phyloP scores from a whole-genome alignment of 192 early-diverging fungal species.

The Kappamyces sp. region DNA sequence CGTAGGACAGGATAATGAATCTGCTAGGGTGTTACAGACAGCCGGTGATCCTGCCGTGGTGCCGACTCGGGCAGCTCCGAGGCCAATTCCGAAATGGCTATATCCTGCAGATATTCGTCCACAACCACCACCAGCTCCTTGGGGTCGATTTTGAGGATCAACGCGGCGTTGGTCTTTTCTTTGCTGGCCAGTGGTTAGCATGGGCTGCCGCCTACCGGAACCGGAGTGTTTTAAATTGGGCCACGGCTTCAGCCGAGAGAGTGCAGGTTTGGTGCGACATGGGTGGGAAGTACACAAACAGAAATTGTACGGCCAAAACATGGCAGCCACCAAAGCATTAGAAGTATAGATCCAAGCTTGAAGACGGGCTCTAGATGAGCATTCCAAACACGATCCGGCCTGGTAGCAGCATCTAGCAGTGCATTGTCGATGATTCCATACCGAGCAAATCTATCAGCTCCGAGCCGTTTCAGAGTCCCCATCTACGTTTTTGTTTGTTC shows the following conservation, averaged over 20 bases:
- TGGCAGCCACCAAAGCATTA: no score
- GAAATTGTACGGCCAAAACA: background rate
- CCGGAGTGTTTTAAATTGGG: constrained; percentile 13
- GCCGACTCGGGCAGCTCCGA: constrained; percentile 36
- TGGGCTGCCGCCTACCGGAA: constrained; percentile 1
- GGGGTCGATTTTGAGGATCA: constrained; percentile 31
- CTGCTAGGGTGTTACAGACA: background rate
- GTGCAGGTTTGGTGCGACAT: constrained; percentile 16
- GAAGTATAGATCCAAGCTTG: no score
- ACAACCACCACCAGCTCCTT: constrained; percentile 20
- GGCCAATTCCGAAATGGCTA: constrained; percentile 22
- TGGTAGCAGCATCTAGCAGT: no score
- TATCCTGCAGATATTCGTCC: constrained; percentile 23
- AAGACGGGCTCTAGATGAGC: no score
- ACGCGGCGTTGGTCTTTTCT: constrained; percentile 24
- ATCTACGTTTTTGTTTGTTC: no score
- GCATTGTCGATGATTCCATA: no score
- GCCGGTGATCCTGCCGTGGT: background rate
- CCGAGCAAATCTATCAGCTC: no score
- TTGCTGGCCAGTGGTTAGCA: constrained; percentile 15
- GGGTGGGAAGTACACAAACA: background rate
- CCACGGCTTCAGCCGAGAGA: constrained; percentile 5
- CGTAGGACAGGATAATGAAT: constrained; percentile 31
- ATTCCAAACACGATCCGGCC: no score
- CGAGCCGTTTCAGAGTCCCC: no score